A percentile compares a stretch with the other conserved stretches of the same genome.
These are phyloP conservation scores for Ustilago shanxiensis DNA, from an alignment of 1,284 basidiomycete species.

Conservation along the genomic window DNA sequence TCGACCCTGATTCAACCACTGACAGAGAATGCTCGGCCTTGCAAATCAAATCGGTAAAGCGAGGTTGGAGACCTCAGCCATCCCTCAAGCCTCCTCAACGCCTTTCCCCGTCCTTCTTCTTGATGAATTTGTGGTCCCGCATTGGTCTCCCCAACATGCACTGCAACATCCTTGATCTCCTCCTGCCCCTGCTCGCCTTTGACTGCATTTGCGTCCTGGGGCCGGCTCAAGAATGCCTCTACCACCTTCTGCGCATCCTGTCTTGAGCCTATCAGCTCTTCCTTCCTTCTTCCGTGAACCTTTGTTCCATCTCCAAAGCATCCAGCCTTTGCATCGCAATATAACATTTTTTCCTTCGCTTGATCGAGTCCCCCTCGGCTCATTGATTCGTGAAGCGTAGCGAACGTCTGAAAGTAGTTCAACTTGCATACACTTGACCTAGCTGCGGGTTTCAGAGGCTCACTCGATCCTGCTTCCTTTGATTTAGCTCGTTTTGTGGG, in stretches of 20 bases:
- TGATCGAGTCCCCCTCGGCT: neutral
- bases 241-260: constrained; percentile 7
- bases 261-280: constrained; percentile 20
- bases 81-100: neutral
- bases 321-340: constrained; percentile 33
- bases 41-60: constrained; percentile 23
- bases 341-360: neutral
- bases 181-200: neutral
- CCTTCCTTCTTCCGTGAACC: constrained; percentile 24
- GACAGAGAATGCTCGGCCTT: neutral
- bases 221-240: constrained; percentile 20
- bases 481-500: constrained; percentile 24
- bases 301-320: constrained; percentile 9
- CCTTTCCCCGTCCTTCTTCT: neutral
- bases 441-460: constrained; percentile 30
- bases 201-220: constrained; percentile 23
- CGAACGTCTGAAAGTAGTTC: constrained; percentile 19
- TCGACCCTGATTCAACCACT: no score
- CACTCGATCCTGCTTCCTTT: neutral
- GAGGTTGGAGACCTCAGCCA: constrained; percentile 30
- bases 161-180: neutral
- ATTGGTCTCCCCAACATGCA: neutral
- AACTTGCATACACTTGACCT: constrained; percentile 34
- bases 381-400: neutral
- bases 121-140: neutral